Base-by-base conservation (phyloP, 139 green algal genomes). In the Zygnema cylindricum region DNA sequence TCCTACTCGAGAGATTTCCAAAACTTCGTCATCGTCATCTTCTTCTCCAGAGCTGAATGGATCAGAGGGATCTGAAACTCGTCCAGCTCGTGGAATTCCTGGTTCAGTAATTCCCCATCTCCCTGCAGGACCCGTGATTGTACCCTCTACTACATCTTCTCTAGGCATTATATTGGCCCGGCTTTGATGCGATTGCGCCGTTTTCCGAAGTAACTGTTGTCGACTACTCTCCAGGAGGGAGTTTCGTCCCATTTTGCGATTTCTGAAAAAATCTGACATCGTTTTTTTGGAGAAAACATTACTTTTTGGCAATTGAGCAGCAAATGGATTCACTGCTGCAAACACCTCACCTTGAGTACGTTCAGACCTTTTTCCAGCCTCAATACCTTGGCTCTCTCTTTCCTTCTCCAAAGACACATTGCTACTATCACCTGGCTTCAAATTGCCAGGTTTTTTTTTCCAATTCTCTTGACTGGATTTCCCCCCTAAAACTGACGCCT, bases 61-160 rank as follows among this genome's bases (percentile, higher is more conserved):
- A n/a, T n/a, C n/a, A n/a, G n/a, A n/a, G n/a, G n/a, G n/a, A n/a
- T n/a, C n/a, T n/a, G n/a, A n/a, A n/a, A n/a, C n/a, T 16, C 49
- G 7, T 55, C 40, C 77, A 39, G 40, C 77, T n/a, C 77, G n/a
- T 39, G 77, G 77, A 54, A 84, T 84, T 35, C 77, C 77, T 84
- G 77, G 77, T 36, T 55, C 77, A 54, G 77, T 33, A 36, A 84
- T 21, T 49, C 2, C 77, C 77, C 77, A 84, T 3, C n/a, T 69
- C 3, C 77, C 77, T 21, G 77, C 77, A 41, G 11, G 32, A 35
- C 77, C 77, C 2, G 77, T 55, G 40, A 84, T 84, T 39, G 77
- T 84, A 32, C 77, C 77, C 36, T 41, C 71, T 3, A 25, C 71
- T 55, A 79, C 71, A 79, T 79, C 71, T 55, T 41, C 71, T 79